These are phyloP conservation scores for Neonectria hederae DNA, from an alignment of 2,329 filamentous ascomycete species.

Conservation along the genomic window DNA sequence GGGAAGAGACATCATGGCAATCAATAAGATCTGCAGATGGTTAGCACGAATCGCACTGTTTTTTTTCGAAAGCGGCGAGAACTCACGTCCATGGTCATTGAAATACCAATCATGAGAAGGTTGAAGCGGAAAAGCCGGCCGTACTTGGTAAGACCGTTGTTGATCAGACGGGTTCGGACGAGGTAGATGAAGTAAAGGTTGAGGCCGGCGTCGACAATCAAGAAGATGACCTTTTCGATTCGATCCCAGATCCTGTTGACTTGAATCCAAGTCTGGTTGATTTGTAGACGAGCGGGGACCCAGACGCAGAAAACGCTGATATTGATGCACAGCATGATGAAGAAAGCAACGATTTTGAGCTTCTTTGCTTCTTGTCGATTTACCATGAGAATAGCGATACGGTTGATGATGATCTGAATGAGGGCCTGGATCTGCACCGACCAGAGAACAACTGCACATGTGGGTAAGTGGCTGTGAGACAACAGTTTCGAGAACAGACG, in stretches of 20 bases:
- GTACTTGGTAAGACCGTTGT: conserved; percentile 60
- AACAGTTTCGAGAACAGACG: not conserved
- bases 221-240: conserved; percentile 61
- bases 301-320: conserved; percentile 63
- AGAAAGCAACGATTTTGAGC: conserved; percentile 56
- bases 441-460: conserved; percentile 45
- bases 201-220: conserved; percentile 58
- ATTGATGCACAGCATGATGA: conserved; percentile 58
- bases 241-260: conserved; percentile 64
- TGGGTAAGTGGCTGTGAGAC: not conserved
- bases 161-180: conserved; percentile 57
- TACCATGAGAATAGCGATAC: conserved; percentile 59
- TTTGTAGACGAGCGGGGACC: conserved; percentile 61
- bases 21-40: conserved; percentile 34
- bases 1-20: conserved; percentile 45
- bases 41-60: not conserved
- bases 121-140: conserved; percentile 53
- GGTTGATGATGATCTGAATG: conserved; percentile 66
- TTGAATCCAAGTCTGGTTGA: conserved; percentile 51
- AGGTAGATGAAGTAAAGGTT: conserved; percentile 63
- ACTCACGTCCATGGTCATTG: conserved; percentile 44
- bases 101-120: conserved; percentile 43
- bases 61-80: accelerated
- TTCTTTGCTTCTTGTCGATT: conserved; percentile 48
- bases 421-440: conserved; percentile 59